A percentile compares a stretch with the other conserved stretches of the same genome.
Conservation (phyloP, 1,139 yeast species). For the Saccharomyces hybrid region DNA sequence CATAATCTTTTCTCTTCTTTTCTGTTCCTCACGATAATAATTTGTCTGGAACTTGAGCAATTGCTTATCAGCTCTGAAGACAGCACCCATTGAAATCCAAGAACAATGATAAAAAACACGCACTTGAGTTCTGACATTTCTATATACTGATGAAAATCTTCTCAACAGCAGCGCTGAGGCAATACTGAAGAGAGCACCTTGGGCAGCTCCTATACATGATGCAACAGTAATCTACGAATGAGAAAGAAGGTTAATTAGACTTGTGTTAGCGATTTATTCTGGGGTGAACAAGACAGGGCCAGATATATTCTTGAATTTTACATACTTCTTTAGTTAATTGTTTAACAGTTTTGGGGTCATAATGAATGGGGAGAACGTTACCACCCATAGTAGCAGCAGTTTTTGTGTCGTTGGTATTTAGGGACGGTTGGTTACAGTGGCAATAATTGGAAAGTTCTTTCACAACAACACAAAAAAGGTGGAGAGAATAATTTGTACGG, state of each 20-base stretch:
- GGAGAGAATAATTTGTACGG: neutral
- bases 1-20: constrained; percentile 30
- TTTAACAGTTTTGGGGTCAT: constrained; percentile 30
- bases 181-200: constrained; percentile 34
- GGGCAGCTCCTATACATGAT: constrained; percentile 34
- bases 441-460: neutral
- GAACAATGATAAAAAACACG: constrained; percentile 35
- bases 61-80: constrained; percentile 36
- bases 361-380: constrained; percentile 31
- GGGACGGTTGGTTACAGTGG: neutral
- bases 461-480: neutral
- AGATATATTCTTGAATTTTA: neutral
- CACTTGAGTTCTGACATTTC: constrained; percentile 33
- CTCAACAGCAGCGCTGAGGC: constrained; percentile 30
- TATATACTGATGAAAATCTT: constrained; percentile 30
- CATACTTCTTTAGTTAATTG: constrained; percentile 25
- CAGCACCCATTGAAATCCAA: constrained; percentile 36
- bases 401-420: neutral
- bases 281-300: neutral
- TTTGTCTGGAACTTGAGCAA: constrained; percentile 31
- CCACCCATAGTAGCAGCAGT: constrained; percentile 13
- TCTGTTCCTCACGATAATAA: constrained; percentile 29
- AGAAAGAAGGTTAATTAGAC: neutral
- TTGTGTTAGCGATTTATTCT: neutral
- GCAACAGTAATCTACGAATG: constrained; percentile 29